Conservation (phyloP, 768 basidiomycete genomes). For the Auriscalpium orientale region DNA sequence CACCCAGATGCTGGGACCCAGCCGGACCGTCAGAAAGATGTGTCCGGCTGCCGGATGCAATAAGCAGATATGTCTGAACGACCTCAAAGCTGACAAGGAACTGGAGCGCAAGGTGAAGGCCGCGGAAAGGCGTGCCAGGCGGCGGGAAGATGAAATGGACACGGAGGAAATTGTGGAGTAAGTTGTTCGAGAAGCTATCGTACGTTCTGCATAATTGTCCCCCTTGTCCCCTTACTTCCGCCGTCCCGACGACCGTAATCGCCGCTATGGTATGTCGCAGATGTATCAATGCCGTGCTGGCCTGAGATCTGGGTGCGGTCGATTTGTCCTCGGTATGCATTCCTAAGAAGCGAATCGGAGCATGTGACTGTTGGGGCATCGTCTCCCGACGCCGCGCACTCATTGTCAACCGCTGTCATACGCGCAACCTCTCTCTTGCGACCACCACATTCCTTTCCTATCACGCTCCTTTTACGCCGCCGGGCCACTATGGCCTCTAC, state of each 20-base stretch:
- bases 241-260: too few relatives aligned
- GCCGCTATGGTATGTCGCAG: too few relatives aligned
- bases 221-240: neutral
- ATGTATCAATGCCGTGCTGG: neutral
- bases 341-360: neutral
- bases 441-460: neutral
- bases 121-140: constrained; percentile 43
- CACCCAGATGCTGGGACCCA: constrained; percentile 44
- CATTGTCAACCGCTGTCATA: constrained; percentile 1
- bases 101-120: constrained; percentile 58
- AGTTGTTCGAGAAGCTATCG: neutral
- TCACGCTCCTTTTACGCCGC: constrained; percentile 1
- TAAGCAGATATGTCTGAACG: constrained; percentile 41
- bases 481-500: neutral
- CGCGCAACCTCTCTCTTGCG: neutral
- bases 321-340: neutral
- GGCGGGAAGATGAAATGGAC: constrained; percentile 29
- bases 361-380: neutral
- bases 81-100: constrained; percentile 47
- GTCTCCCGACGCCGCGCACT: neutral
- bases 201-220: neutral
- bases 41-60: constrained; percentile 75
- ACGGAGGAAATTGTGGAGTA: constrained; percentile 54
- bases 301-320: neutral
- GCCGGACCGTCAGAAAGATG: constrained; percentile 26